A percentile compares a stretch with the other conserved stretches of the same genome.
phyloP scores from a whole-genome alignment of 31 red algal species.

The Porphyra umbilicalis region DNA sequence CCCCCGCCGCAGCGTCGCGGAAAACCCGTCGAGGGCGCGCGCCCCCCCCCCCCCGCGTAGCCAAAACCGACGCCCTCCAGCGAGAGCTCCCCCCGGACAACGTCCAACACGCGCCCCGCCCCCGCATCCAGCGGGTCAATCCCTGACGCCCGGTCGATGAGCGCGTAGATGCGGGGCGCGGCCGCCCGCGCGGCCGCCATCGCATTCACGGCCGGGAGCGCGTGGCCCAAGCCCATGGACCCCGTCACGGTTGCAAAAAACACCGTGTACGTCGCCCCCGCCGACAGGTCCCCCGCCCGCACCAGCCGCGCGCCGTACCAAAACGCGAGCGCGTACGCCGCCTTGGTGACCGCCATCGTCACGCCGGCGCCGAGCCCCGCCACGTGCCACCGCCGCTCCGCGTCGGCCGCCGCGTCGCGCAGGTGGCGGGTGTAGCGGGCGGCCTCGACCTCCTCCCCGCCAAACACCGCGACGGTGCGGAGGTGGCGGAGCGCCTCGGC shows the following conservation, averaged over 20 bases:
- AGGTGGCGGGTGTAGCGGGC: conserved; percentile 45
- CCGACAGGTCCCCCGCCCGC: conserved; percentile 9
- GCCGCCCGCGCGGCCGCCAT: conserved; percentile 48
- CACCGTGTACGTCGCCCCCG: conserved; percentile 54
- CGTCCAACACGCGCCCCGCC: conserved; percentile 12
- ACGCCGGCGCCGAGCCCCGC: conserved; percentile 53
- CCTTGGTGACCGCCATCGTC: conserved; percentile 76
- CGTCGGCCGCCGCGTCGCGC: conserved; percentile 17
- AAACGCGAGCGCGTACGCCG: conserved; percentile 69
- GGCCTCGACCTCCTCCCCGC: conserved; percentile 64
- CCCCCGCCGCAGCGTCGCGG: background rate
- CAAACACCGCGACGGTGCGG: conserved; percentile 63
- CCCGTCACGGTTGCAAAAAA: conserved; percentile 91
- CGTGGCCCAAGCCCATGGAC: conserved; percentile 77
- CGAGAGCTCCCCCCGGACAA: conserved; percentile 25
- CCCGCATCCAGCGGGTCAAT: conserved; percentile 56
- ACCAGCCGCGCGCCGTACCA: conserved; percentile 65
- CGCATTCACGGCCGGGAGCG: conserved; percentile 41
- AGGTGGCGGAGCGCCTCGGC: conserved; percentile 50
- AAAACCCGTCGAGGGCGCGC: conserved; percentile 5
- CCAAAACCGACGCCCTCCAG: conserved; percentile 50
- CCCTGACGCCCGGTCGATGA: conserved; percentile 42
- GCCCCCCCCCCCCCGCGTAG: conserved; percentile 18
- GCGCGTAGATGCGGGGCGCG: conserved; percentile 43
- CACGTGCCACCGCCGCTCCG: conserved; percentile 28